Base-by-base conservation (phyloP, 495 filamentous ascomycete species). In the Xylaria curta region DNA sequence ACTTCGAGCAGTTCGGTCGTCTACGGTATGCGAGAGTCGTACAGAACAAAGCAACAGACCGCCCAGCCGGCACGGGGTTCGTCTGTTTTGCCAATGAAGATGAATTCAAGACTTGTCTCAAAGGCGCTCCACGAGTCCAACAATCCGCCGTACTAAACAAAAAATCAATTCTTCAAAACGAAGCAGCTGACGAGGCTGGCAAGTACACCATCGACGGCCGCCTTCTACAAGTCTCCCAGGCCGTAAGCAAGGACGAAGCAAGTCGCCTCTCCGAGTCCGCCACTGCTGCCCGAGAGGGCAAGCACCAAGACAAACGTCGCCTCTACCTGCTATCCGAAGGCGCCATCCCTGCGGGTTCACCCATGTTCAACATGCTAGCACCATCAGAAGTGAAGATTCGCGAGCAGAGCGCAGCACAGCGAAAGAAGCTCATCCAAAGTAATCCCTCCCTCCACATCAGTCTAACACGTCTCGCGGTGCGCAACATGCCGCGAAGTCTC, bases 271-370 rank as follows among this genome's bases (percentile, higher is more conserved):
- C 91, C 42, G 88, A 91, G 61, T 90, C 91, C 51, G 90, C 91
- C 62, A 84, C 83, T 12, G 87, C 87, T 12, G 82, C 85, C 51
- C 89, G 93, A 47, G 87, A 90, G 71, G 87, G 87, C 66, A 91
- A 90, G 31, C 90, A 95, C 71, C 91, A 90, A 74, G 96, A 99
- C 82, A 98, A 95, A 81, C 89, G 96, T n/a, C 91, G 92, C 38
- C 86, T 98, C 3, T 99, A 93, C 81, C 89, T 99, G 5, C 86
- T 99, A 21, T 87, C 88, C 17, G 96, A 99, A 81, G 96, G 96
- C 40, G 91, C 90, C 8, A 91, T 99, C 66, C 80, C 91, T 1
- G 81, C 85, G 9, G 89, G 89, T 56, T 92, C 93, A 5, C 84
- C 92, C 0, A 83, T 97, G 13, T 97, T 92, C 82, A 82, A 90